These are phyloP conservation scores for Arthrobotrys entomopaga DNA, from an alignment of 2,329 filamentous ascomycete species.

Conservation along the genomic window DNA sequence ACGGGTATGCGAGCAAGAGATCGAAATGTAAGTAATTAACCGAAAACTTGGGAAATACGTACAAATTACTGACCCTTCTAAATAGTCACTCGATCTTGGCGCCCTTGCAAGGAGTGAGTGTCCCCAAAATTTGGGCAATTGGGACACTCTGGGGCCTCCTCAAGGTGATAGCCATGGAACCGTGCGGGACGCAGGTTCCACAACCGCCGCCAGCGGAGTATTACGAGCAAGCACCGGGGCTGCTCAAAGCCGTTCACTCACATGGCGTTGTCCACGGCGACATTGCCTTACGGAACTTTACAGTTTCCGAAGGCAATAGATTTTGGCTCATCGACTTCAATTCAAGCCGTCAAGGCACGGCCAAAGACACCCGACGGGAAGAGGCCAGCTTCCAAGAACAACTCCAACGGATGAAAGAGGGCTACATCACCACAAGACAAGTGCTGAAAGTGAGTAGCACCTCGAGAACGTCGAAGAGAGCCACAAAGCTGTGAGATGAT, in stretches of 20 bases:
- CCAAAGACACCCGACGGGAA: conserved; percentile 9
- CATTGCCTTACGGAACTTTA: conserved; percentile 36
- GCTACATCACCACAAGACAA: conserved; percentile 10
- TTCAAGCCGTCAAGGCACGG: conserved; percentile 16
- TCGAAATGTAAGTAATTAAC: conserved; percentile 25
- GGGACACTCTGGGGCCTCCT: conserved; percentile 35
- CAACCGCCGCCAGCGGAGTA: conserved; percentile 32
- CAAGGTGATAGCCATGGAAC: conserved; percentile 36
- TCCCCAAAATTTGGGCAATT: conserved; percentile 33
- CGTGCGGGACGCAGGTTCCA: conserved; percentile 17
- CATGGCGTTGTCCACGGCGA: conserved; percentile 23
- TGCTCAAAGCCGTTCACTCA: conserved; percentile 23
- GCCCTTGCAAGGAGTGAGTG: conserved; percentile 17
- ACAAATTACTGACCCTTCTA: not conserved
- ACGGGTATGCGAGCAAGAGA: conserved; percentile 17
- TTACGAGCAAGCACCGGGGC: conserved; percentile 24
- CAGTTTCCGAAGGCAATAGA: conserved; percentile 19
- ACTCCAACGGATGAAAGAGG: conserved; percentile 21
- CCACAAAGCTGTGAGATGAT: conserved; percentile 2
- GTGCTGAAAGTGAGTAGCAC: not conserved
- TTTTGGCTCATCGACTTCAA: conserved; percentile 45
- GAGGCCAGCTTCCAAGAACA: not conserved
- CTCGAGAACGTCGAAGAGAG: not conserved
- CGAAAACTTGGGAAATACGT: not conserved
- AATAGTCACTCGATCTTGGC: conserved; percentile 22